These are phyloP conservation scores for Penicillium corylophilum DNA, from an alignment of 2,329 filamentous ascomycete species.

Conservation along the genomic window DNA sequence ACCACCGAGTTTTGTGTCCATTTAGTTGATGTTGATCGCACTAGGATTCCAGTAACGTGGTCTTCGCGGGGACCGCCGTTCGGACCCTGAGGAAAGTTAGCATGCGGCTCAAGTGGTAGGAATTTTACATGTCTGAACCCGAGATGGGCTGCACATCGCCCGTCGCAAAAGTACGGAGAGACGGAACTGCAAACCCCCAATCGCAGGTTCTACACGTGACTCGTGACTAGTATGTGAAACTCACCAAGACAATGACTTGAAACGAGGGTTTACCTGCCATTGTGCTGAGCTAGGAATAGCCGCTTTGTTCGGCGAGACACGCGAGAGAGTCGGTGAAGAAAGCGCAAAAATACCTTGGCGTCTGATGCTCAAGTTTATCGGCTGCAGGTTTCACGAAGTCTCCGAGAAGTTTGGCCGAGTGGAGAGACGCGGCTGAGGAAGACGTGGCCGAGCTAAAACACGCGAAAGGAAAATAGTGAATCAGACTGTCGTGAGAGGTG, in stretches of 20 bases:
- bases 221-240: slow-evolving; percentile 33
- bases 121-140: slow-evolving; percentile 18
- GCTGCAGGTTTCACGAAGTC: neutral
- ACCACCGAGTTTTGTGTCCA: slow-evolving; percentile 83
- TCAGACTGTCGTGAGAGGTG: neutral
- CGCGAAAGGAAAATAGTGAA: slow-evolving; percentile 3
- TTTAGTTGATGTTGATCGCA: slow-evolving; percentile 73
- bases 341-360: neutral
- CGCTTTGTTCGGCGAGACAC: slow-evolving; percentile 7
- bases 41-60: slow-evolving; percentile 84
- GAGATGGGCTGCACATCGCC: slow-evolving; percentile 6
- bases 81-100: slow-evolving; percentile 63
- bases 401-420: neutral
- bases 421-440: slow-evolving; percentile 4
- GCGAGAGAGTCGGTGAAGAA: neutral
- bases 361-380: neutral
- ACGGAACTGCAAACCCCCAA: neutral
- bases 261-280: slow-evolving; percentile 50
- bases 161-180: neutral
- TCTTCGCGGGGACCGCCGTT: slow-evolving; percentile 88
- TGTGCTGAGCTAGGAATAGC: slow-evolving; percentile 1
- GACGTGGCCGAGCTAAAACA: neutral
- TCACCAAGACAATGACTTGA: slow-evolving; percentile 73
- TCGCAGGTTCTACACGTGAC: slow-evolving; percentile 6
- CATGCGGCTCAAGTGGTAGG: slow-evolving; percentile 7